Percentiles rank a stretch among this genome's conserved stretches.
phyloP scores from a whole-genome alignment of 805 yeast species.

The Zygosaccharomyces rouxii region DNA sequence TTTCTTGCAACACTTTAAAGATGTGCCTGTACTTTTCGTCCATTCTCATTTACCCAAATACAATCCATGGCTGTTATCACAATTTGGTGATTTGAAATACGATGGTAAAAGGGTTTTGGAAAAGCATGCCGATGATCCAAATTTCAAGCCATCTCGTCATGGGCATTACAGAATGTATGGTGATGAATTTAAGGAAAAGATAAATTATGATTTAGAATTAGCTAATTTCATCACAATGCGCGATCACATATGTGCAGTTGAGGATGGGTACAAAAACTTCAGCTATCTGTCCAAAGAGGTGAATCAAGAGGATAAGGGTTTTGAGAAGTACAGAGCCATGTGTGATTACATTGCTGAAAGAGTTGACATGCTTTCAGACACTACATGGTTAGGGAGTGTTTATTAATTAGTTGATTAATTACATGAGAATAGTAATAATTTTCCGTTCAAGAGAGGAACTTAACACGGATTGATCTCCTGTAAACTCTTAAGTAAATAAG shows the following conservation, averaged over 20 bases:
- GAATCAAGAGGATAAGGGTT: constrained; percentile 8
- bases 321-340: constrained; percentile 11
- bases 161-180: constrained; percentile 17
- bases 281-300: constrained; percentile 14
- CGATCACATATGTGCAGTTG: constrained; percentile 13
- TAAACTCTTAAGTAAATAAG: background rate
- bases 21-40: constrained; percentile 34
- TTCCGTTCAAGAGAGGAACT: too few relatives aligned
- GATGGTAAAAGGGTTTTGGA: constrained; percentile 13
- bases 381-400: constrained; percentile 15
- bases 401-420: background rate
- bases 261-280: constrained; percentile 15
- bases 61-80: constrained; percentile 32
- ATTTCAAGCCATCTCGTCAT: constrained; percentile 11
- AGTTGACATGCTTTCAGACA: constrained; percentile 11
- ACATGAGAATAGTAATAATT: too few relatives aligned
- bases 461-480: background rate
- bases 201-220: constrained; percentile 28
- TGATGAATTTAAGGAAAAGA: constrained; percentile 14
- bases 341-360: constrained; percentile 19
- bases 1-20: constrained; percentile 9
- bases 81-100: constrained; percentile 18
- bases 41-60: constrained; percentile 42
- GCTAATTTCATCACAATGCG: constrained; percentile 16
- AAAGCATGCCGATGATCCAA: constrained; percentile 12